phyloP scores from a whole-genome alignment of 805 yeast species.

The Candida xiaguanensis region DNA sequence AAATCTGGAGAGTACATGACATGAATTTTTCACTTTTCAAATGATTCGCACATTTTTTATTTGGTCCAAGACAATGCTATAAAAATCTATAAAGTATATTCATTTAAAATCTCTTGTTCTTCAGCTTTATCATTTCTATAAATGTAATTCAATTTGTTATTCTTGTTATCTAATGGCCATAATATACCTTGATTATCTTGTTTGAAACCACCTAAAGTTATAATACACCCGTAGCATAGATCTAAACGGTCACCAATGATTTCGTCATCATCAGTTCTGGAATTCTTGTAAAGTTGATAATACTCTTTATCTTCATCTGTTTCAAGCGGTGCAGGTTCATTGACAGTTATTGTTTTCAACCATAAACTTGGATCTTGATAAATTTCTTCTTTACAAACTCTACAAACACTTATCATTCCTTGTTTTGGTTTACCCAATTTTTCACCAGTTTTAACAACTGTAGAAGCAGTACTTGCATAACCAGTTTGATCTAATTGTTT shows the following conservation, averaged over 20 bases:
- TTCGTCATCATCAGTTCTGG: slow-evolving; percentile 5
- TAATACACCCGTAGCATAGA: slow-evolving; percentile 78
- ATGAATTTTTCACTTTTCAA: neutral
- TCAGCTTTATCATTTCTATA: slow-evolving; percentile 16
- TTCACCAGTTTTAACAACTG: slow-evolving; percentile 86
- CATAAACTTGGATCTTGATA: slow-evolving; percentile 60
- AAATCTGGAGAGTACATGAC: slow-evolving; percentile 48
- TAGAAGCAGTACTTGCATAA: slow-evolving; percentile 86
- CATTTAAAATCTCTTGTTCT: slow-evolving; percentile 40
- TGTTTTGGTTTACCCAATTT: slow-evolving; percentile 54
- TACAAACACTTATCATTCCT: slow-evolving; percentile 33
- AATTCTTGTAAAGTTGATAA: slow-evolving; percentile 9
- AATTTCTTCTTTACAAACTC: slow-evolving; percentile 52
- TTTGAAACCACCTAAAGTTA: slow-evolving; percentile 46
- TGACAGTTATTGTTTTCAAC: slow-evolving; percentile 67
- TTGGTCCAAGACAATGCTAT: slow-evolving; percentile 3
- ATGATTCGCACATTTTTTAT: neutral
- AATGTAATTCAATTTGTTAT: slow-evolving; percentile 6
- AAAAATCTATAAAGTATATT: slow-evolving; percentile 19
- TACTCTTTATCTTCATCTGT: slow-evolving; percentile 36
- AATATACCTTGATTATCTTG: slow-evolving; percentile 20
- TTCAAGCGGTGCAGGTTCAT: slow-evolving; percentile 46
- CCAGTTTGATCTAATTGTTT: slow-evolving; percentile 61
- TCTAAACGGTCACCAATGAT: slow-evolving; percentile 14
- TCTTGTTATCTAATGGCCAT: slow-evolving; percentile 24